These are phyloP conservation scores for Spencermartinsiella europaea DNA, from an alignment of 805 yeast genomes.

Conservation along the genomic window DNA sequence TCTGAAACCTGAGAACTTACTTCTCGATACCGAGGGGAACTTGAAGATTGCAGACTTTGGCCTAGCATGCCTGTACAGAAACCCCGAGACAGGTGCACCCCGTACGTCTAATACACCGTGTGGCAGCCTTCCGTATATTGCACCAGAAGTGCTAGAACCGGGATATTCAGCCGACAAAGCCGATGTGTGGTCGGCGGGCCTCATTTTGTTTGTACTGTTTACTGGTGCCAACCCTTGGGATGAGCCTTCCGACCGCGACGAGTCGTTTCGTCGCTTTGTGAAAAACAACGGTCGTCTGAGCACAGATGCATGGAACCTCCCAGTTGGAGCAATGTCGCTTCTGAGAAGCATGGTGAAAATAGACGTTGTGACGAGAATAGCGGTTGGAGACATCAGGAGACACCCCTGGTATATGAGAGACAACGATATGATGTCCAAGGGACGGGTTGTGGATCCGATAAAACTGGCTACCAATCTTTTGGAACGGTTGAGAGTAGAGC, in stretches of 20 bases:
- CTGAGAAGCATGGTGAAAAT: slow-evolving; percentile 50
- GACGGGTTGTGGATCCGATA: slow-evolving; percentile 50
- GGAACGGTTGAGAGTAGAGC: slow-evolving; percentile 13
- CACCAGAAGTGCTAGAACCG: slow-evolving; percentile 59
- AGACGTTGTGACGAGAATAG: slow-evolving; percentile 41
- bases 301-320: slow-evolving; percentile 53
- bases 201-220: slow-evolving; percentile 54
- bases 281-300: slow-evolving; percentile 41
- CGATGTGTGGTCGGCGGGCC: slow-evolving; percentile 69
- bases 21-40: slow-evolving; percentile 59
- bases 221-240: slow-evolving; percentile 74
- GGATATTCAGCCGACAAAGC: slow-evolving; percentile 51
- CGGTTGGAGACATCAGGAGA: slow-evolving; percentile 37
- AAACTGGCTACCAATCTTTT: slow-evolving; percentile 47
- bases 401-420: slow-evolving; percentile 54
- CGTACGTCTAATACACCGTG: slow-evolving; percentile 39
- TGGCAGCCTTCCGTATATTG: slow-evolving; percentile 75
- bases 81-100: slow-evolving; percentile 40
- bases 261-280: slow-evolving; percentile 40
- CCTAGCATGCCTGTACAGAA: slow-evolving; percentile 55
- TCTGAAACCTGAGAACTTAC: slow-evolving; percentile 63
- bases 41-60: slow-evolving; percentile 77
- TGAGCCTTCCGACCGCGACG: slow-evolving; percentile 52
- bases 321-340: slow-evolving; percentile 45
- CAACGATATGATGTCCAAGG: slow-evolving; percentile 43